Evolutionary conservation across 179 eudicot genomes (phyloP), one percentile per base, ranked within the genome.

Genomic region (Beta corolliflora): DNA sequence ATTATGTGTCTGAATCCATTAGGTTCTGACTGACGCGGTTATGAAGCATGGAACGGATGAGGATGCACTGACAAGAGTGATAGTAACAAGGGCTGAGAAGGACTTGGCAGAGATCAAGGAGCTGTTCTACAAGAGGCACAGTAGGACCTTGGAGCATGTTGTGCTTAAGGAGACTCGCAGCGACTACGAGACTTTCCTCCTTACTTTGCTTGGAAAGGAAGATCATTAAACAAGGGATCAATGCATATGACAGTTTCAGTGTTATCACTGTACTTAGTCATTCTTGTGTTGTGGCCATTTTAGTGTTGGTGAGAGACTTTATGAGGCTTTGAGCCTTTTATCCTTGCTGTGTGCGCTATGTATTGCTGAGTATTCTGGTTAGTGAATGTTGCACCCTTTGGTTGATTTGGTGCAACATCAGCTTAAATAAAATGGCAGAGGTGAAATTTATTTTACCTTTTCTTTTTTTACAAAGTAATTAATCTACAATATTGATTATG

Each of bases 51-150:
- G 91, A 69, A 88, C 89, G 3, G 92, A 93, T 80, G 98, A 94
- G 79, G 96, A 91, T 64, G 82, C 90, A 8, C 77, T 94, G 31
- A 93, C 98, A 12, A 84, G 98, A 23, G 98, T 93, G 81, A 79
- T 94, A 5, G 94, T 92, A 25, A 90, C 97, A 0, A 86, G 94
- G 67, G 97, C 97, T 29, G 98, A 94, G 84, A 90, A 79, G 69
- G 98, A 94, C 81, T 79, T 94, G 84, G 77, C 75, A 45, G 84
- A 77, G 70, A 89, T 94, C 76, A 93, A 89, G 85, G 96, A 92
- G 12, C 86, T 81, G 13, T 94, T 87, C 79, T 83, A 86, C 89
- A 88, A 88, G 89, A 88, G 92, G 67, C 92, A 93, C 88, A 91
- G 93, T 80, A 91, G 85, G 52, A n/a, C 90, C 50, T 88, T 94